Percentiles rank a stretch among this genome's conserved stretches.
These are phyloP conservation scores for Penicillium sp. DNA, from an alignment of 2,329 filamentous ascomycete genomes.

Conservation along the genomic window DNA sequence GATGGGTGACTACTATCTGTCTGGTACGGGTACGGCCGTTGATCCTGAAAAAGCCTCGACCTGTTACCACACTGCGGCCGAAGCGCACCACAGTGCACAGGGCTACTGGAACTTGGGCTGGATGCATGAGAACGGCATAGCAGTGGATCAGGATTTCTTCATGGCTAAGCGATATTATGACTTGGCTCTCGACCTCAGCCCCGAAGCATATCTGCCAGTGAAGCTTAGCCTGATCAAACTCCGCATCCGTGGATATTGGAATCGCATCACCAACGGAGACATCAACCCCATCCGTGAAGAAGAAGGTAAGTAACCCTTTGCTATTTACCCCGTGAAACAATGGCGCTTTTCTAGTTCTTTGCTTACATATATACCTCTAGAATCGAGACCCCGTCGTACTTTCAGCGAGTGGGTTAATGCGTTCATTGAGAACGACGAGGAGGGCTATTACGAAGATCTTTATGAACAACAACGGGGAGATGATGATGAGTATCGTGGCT, in stretches of 20 bases:
- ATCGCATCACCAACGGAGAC: constrained; percentile 83
- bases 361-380: constrained; percentile 45
- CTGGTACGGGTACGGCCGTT: constrained; percentile 69
- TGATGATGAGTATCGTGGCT: constrained; percentile 30
- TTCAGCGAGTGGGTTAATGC: constrained; percentile 82
- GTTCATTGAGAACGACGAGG: constrained; percentile 71
- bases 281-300: constrained; percentile 92
- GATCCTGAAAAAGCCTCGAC: constrained; percentile 84
- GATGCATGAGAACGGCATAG: constrained; percentile 98
- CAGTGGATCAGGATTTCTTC: constrained; percentile 92
- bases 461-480: constrained; percentile 41
- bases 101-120: constrained; percentile 96
- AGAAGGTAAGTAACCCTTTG: constrained; percentile 60
- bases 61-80: constrained; percentile 89
- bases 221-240: constrained; percentile 85
- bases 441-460: constrained; percentile 63
- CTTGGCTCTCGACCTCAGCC: constrained; percentile 83
- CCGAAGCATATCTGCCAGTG: constrained; percentile 91
- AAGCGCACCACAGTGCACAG: constrained; percentile 88
- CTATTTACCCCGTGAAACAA: neutral
- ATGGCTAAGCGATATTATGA: constrained; percentile 97
- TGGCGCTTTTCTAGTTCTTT: neutral
- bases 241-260: constrained; percentile 85
- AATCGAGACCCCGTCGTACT: constrained; percentile 69
- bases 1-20: constrained; percentile 96